These are phyloP conservation scores for Phlebiopsis gigantea DNA, from an alignment of 768 basidiomycete species.

Conservation along the genomic window DNA sequence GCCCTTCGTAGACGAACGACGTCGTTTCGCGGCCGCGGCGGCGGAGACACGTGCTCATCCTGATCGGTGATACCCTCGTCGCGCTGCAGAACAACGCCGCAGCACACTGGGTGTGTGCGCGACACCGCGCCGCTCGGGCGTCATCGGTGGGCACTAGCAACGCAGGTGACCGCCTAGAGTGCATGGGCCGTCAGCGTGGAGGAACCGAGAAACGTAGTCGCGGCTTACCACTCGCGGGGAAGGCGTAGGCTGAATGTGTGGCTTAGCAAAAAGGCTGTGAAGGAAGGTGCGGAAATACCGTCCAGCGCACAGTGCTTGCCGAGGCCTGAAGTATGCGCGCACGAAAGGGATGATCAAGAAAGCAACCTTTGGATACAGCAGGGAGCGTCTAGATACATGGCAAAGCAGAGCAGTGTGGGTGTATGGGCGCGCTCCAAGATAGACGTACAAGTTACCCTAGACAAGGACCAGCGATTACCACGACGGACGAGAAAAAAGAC, in stretches of 20 bases:
- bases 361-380: constrained; percentile 2
- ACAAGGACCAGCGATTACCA: not conserved
- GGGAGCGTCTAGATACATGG: constrained; percentile 2
- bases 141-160: not conserved
- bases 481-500: not conserved
- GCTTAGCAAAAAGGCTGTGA: not conserved
- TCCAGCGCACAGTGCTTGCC: not conserved
- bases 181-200: not conserved
- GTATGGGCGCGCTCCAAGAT: not conserved
- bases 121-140: too few relatives aligned
- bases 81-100: too few relatives aligned
- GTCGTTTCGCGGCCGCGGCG: too few relatives aligned
- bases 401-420: not conserved
- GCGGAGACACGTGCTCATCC: too few relatives aligned
- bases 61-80: too few relatives aligned
- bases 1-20: too few relatives aligned
- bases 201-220: not conserved
- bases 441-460: not conserved
- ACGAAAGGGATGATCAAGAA: not conserved
- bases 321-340: not conserved
- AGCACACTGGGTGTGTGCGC: too few relatives aligned
- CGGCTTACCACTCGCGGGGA: not conserved
- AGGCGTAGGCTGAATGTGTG: not conserved
- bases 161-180: not conserved
- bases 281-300: too few relatives aligned